Base-by-base conservation (phyloP, 768 basidiomycete species). In the Boletellus ananiceps region DNA sequence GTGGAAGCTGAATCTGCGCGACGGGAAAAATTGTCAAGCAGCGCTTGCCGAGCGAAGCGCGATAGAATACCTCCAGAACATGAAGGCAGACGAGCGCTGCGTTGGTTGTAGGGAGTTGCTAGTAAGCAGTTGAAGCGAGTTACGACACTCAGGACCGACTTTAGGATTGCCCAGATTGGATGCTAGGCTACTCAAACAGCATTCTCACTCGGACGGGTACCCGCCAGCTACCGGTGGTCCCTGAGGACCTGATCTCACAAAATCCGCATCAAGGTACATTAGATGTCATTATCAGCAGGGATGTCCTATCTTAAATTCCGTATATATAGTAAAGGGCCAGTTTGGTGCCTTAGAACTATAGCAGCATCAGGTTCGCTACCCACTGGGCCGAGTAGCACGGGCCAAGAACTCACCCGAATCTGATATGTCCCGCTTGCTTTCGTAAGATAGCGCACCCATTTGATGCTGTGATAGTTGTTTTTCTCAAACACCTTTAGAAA, bases 401-500 rank as follows among this genome's bases (percentile, higher is more conserved):
- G 15, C 14, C 35, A 31, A 37, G 34, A 25, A 78, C 92, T 70
- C 66, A 95, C 93, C 74, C 94, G 73, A 55, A 98, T 84, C 71
- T 97, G 94, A 71, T 98, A 98, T 4, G 83, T 75, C 41, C 95
- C 93, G 60, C 84, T 93, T 6, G 93, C 91, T 70, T 94, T 95
- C 19, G 93, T 93, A 49, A 96, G 79, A 64, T 95, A 96, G 46
- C 93, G 75, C 35, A 95, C 93, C 93, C 93, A 95, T 68, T 95
- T 95, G 51, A 96, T 83, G 57, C 91, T 93, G 55, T 93, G 84
- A 64, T 98, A 98, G 56, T 83, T 90, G 65, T 79, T 82, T 78
- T 92, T 96, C 75, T 98, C 96, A 58, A 97, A 98, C 15, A 99
- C 95, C 68, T 97, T 98, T 63, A 99, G 71, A 78, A 97, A 99